Conservation (phyloP, 2,329 filamentous ascomycete species). For the Zopfia rhizophila region DNA sequence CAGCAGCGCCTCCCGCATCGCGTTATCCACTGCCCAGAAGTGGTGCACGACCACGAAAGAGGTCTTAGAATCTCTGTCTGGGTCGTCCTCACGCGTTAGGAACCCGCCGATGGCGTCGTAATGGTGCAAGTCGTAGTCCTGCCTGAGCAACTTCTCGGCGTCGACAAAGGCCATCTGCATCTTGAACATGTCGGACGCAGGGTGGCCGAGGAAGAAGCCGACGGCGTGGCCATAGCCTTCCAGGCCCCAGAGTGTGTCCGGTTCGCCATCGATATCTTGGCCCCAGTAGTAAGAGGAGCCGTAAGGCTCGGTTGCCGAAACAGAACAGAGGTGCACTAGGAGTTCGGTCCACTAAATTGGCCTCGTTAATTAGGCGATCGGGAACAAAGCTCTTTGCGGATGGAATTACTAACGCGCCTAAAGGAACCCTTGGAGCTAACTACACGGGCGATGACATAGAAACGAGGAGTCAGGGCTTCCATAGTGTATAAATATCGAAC, state of each 20-base stretch:
- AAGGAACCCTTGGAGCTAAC: too few species aligned
- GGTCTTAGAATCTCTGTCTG: conserved; percentile 14
- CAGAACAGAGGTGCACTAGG: conserved; percentile 21
- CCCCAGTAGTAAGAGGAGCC: conserved; percentile 30
- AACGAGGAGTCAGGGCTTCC: too few species aligned
- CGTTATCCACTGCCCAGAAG: too few species aligned
- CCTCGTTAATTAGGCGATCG: too few species aligned
- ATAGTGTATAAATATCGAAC: too few species aligned
- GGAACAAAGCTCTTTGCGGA: too few species aligned
- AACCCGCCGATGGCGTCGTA: conserved; percentile 23
- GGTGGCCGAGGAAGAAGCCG: conserved; percentile 30
- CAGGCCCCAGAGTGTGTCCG: conserved; percentile 30
- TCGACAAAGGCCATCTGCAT: conserved; percentile 26
- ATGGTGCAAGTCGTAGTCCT: conserved; percentile 29
- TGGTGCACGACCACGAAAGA: conserved; percentile 22
- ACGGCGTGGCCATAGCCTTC: conserved; percentile 29
- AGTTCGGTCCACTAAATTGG: too few species aligned
- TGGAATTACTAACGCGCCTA: too few species aligned
- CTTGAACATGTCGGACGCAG: conserved; percentile 27
- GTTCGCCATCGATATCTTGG: conserved; percentile 23
- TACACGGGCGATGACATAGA: too few species aligned
- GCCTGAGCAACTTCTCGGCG: conserved; percentile 21
- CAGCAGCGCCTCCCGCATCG: too few species aligned
- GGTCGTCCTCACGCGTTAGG: conserved; percentile 17
- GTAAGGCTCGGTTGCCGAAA: conserved; percentile 25